Evolutionary conservation across 108 stramenopile genomes (phyloP).

Genomic region (Skeletonema potamos): DNA sequence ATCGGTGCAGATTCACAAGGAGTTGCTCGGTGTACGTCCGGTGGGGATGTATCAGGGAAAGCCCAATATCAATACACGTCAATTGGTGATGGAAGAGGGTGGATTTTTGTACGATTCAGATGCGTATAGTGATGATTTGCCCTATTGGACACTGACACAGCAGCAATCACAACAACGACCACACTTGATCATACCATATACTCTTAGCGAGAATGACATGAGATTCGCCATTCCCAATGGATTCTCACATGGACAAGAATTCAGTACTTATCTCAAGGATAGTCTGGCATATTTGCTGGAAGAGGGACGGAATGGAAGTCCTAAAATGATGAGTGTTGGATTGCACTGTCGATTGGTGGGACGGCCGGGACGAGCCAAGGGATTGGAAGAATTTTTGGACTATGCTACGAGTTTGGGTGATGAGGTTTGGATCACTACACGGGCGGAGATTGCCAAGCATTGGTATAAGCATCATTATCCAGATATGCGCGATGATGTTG

Average conservation of each 20-base stretch:
- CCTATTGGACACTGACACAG: slow-evolving; percentile 89
- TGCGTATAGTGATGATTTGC: slow-evolving; percentile 92
- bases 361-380: slow-evolving; percentile 86
- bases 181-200: slow-evolving; percentile 93
- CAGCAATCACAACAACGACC: slow-evolving; percentile 49
- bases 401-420: slow-evolving; percentile 81
- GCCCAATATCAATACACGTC: slow-evolving; percentile 76
- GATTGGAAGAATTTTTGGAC: slow-evolving; percentile 88
- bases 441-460: slow-evolving; percentile 90
- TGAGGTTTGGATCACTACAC: slow-evolving; percentile 88
- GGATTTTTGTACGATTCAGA: slow-evolving; percentile 94
- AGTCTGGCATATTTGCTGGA: slow-evolving; percentile 67
- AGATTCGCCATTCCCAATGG: slow-evolving; percentile 84
- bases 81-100: slow-evolving; percentile 87
- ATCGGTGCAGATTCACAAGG: slow-evolving; percentile 85
- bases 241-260: slow-evolving; percentile 81
- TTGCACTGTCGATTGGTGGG: slow-evolving; percentile 90
- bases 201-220: slow-evolving; percentile 95
- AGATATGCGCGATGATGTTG: too few species aligned
- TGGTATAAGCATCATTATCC: slow-evolving; percentile 85
- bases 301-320: slow-evolving; percentile 77
- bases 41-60: slow-evolving; percentile 95
- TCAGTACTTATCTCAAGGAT: slow-evolving; percentile 79
- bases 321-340: slow-evolving; percentile 94
- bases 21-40: slow-evolving; percentile 81